Evolutionary conservation across 345 rosid species (phyloP).

Genomic region (Syzygium oleosum): DNA sequence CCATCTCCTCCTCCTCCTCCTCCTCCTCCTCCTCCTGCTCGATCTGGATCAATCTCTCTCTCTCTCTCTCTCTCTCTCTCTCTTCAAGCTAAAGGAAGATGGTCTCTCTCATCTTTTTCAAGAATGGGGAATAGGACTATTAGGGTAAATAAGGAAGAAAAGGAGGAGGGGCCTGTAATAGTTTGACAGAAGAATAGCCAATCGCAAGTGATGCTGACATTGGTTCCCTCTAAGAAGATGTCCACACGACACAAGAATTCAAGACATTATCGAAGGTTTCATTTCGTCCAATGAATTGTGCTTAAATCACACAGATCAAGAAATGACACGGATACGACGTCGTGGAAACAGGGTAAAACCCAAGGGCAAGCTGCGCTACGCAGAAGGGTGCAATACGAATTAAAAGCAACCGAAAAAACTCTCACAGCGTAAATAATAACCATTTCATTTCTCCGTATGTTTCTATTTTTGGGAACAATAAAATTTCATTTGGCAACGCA

Average conservation of each 20-base stretch:
- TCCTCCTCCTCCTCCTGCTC: not conserved
- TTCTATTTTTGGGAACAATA: too few relatives aligned
- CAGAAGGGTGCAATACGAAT: not conserved
- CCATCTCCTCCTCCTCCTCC: slow-evolving; percentile 18
- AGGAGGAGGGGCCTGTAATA: not conserved
- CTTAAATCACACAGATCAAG: not conserved
- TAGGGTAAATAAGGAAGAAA: not conserved
- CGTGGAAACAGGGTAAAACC: not conserved
- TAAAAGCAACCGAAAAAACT: not conserved
- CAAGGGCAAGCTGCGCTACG: too few relatives aligned
- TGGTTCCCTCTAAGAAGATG: not conserved
- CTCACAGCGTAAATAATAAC: not conserved
- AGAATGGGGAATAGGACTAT: not conserved
- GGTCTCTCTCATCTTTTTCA: not conserved
- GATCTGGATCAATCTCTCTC: not conserved
- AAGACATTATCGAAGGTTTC: not conserved
- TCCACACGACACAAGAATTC: not conserved
- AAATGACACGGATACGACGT: not conserved
- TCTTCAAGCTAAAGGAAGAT: not conserved
- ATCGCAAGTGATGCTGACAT: not conserved
- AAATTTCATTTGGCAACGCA: too few relatives aligned
- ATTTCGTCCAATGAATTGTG: not conserved
- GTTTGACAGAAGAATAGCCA: not conserved
- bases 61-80: not conserved
- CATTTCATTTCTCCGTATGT: too few relatives aligned